phyloP scores from a whole-genome alignment of 2,329 filamentous ascomycete species.

The Neofusicoccum parvum region DNA sequence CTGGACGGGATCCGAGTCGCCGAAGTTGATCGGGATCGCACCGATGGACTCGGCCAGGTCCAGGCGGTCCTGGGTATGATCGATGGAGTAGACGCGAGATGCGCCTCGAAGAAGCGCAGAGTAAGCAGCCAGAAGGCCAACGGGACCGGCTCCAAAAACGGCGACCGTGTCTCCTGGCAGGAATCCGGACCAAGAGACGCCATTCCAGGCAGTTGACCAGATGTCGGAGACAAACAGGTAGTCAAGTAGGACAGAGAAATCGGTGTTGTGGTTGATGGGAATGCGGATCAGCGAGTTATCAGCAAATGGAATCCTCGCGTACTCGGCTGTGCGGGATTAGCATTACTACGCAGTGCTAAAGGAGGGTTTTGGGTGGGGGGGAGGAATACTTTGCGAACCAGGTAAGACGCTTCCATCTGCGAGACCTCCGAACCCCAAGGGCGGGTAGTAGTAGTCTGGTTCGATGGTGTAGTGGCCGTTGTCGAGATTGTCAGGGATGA shows the following conservation, averaged over 20 bases:
- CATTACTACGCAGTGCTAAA: neutral
- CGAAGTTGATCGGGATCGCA: conserved; percentile 25
- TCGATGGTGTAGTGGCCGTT: conserved; percentile 20
- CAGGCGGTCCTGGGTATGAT: conserved; percentile 25
- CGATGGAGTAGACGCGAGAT: conserved; percentile 25
- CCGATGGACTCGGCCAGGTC: conserved; percentile 23
- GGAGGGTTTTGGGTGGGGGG: neutral
- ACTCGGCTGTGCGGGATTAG: conserved; percentile 19
- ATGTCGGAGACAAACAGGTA: conserved; percentile 41
- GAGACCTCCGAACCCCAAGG: neutral
- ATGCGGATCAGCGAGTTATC: conserved; percentile 18
- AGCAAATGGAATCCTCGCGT: conserved; percentile 23
- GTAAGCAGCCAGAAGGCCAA: conserved; percentile 25
- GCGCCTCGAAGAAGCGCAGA: conserved; percentile 26
- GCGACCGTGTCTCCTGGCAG: conserved; percentile 34
- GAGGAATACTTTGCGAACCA: neutral
- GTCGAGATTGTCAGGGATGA: conserved; percentile 22
- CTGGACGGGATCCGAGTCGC: conserved; percentile 22
- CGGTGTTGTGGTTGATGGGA: neutral
- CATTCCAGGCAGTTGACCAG: conserved; percentile 45
- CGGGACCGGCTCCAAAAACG: conserved; percentile 26
- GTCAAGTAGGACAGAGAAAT: conserved; percentile 20
- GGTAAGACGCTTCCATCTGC: neutral
- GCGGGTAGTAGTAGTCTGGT: neutral
- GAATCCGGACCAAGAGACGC: conserved; percentile 42